A percentile compares a stretch with the other conserved stretches of the same genome.
phyloP scores from a whole-genome alignment of 495 filamentous ascomycete species.

The Penicillium ucsense region DNA sequence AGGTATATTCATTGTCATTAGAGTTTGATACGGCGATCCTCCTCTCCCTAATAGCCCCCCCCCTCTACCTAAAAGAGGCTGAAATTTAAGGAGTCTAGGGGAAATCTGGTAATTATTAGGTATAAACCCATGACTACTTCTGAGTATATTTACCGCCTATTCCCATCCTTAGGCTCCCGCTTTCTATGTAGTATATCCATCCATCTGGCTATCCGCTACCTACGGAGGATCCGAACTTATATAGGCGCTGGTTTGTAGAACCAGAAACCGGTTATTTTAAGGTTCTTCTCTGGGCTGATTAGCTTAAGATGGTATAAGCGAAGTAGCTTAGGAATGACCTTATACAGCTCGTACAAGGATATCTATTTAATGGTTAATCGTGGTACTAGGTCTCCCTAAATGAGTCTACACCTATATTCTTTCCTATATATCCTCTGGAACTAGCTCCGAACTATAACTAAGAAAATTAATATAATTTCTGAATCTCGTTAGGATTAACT shows the following conservation, averaged over 20 bases:
- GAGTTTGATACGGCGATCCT: too few relatives aligned
- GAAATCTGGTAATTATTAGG: too few relatives aligned
- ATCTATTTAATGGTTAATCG: background rate
- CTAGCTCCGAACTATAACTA: slow-evolving; percentile 9
- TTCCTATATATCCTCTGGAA: slow-evolving; percentile 12
- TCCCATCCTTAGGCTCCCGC: too few relatives aligned
- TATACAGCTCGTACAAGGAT: slow-evolving; percentile 13
- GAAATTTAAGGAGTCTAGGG: too few relatives aligned
- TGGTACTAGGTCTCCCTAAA: background rate
- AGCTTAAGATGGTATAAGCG: background rate
- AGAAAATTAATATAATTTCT: background rate
- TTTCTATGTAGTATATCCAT: too few relatives aligned
- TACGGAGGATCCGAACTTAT: background rate
- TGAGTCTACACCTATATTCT: background rate
- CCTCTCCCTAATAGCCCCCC: too few relatives aligned
- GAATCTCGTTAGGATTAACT: background rate
- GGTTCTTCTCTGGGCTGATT: background rate
- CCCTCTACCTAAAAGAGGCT: too few relatives aligned
- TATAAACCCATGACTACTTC: too few relatives aligned
- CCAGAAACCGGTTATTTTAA: background rate
- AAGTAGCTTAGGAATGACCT: slow-evolving; percentile 12
- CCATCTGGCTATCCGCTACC: too few relatives aligned
- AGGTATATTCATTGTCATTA: too few relatives aligned
- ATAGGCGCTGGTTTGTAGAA: background rate
- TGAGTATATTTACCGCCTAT: too few relatives aligned